Evolutionary conservation across 495 filamentous ascomycete species (phyloP).

Genomic region (Hypomontagnella monticulosa): DNA sequence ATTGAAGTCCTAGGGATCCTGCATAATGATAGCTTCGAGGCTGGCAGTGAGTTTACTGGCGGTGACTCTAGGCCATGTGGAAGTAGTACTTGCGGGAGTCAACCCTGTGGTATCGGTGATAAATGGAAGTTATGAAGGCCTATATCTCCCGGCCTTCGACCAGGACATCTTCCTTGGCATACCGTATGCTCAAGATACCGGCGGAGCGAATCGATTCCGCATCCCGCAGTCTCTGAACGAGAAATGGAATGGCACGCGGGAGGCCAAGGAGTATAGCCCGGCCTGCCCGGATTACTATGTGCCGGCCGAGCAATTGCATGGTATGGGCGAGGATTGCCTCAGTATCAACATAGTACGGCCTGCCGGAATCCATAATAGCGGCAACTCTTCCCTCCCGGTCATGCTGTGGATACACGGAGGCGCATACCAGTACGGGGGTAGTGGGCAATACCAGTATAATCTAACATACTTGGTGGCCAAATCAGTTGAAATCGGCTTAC

Average conservation of each 20-base stretch:
- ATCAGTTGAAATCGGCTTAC: constrained; percentile 57
- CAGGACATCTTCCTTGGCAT: constrained; percentile 69
- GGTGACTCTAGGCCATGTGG: background rate
- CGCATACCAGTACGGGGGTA: constrained; percentile 69
- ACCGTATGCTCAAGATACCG: constrained; percentile 71
- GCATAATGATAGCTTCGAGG: constrained; percentile 17
- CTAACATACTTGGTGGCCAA: constrained; percentile 56
- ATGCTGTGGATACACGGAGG: constrained; percentile 76
- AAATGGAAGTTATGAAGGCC: constrained; percentile 51
- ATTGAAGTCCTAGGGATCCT: background rate
- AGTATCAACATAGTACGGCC: constrained; percentile 73
- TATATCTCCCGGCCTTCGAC: constrained; percentile 44
- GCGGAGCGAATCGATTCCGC: constrained; percentile 66
- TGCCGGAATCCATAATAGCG: constrained; percentile 39
- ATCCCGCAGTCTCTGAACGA: constrained; percentile 63
- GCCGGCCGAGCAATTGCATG: constrained; percentile 56
- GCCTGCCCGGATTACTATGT: constrained; percentile 63
- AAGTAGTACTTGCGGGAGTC: constrained; percentile 5
- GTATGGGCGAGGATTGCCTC: constrained; percentile 71
- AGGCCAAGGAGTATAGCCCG: constrained; percentile 54
- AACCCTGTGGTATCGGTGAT: constrained; percentile 34
- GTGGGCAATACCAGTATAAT: constrained; percentile 59
- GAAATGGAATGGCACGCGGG: constrained; percentile 54
- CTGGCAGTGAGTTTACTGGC: constrained; percentile 17
- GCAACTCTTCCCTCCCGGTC: constrained; percentile 58